Conservation (phyloP, 2,329 filamentous ascomycete species). For the Periconia digitata region DNA sequence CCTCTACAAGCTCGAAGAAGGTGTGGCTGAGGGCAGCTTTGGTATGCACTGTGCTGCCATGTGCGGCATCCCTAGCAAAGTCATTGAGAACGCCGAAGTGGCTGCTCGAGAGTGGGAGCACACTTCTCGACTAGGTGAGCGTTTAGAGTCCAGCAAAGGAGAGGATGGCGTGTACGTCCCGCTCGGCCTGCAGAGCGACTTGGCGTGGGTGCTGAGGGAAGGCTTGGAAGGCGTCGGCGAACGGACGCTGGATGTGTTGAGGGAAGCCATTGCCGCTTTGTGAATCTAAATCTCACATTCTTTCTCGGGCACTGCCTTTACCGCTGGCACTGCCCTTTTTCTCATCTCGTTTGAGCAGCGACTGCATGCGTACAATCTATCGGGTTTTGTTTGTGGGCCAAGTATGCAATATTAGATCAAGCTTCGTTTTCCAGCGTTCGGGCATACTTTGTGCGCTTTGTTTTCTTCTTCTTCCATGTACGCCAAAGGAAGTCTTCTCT, state of each 20-base stretch:
- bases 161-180: conserved; percentile 80
- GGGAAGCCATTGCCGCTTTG: conserved; percentile 58
- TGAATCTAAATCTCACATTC: conserved; percentile 29
- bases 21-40: conserved; percentile 93
- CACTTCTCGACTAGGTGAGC: conserved; percentile 86
- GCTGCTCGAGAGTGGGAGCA: conserved; percentile 95
- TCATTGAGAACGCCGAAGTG: conserved; percentile 84
- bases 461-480: no score
- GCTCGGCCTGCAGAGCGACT: conserved; percentile 83
- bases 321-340: no score
- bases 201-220: conserved; percentile 73
- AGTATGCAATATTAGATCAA: no score
- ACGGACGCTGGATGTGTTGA: conserved; percentile 58
- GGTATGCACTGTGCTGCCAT: conserved; percentile 99
- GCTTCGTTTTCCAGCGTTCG: no score
- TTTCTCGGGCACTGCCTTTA: background rate
- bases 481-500: no score
- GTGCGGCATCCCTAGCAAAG: conserved; percentile 84
- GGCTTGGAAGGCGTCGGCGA: conserved; percentile 48
- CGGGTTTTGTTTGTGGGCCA: no score
- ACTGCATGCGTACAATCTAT: no score
- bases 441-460: no score
- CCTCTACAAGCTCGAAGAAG: conserved; percentile 88
- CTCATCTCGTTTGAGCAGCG: no score
- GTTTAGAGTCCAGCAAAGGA: conserved; percentile 69